Base-by-base conservation (phyloP, 2,329 filamentous ascomycete species). In the Talaromyces sp. region DNA sequence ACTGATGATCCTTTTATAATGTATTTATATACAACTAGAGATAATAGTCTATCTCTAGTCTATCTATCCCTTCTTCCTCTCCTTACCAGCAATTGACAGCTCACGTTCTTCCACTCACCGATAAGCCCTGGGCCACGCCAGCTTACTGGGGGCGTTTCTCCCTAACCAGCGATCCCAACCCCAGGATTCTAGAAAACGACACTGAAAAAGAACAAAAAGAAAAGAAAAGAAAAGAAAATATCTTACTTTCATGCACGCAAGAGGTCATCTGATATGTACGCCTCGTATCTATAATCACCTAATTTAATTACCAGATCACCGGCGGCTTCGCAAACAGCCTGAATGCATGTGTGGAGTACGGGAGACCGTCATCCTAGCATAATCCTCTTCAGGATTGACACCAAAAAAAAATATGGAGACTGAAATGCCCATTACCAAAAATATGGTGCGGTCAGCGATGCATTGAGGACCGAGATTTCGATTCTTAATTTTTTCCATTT, bases 251-350 rank as follows among this genome's bases (percentile, higher is more conserved):
- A 39, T 8, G 16, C 9, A 17, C 10, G 36, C 36, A 39, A 19
- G 2, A 42, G 44, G 51, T 61, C 59, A 62, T 58, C 59, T 60
- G 59, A 55, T 52, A 49, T 46, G 30, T 27, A 27, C 27, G n/a
- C 24, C 24, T 16, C 30, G 24, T 35, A 35, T 22, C 35, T 30
- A 24, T 20, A 30, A 54, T 55, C 53, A 40, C 52, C 45, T 19
- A 17, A 27, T 32, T 44, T 20, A 6, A n/a, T 44, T 44, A 32
- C 42, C 14, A 9, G 27, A 32, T 9, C 24, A 27, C 9, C 24
- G 24, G 20, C 29, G 27, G 43, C 40, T 27, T 30, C 5, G 24
- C 29, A 44, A 58, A 60, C 49, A 54, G 53, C 52, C 57, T 60
- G 49, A 55, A 58, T 55, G 42, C n/a, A 17, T 4, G 48, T 27